These are phyloP conservation scores for Herpotrichia juniperi DNA, from an alignment of 2,329 filamentous ascomycete species.

Conservation along the genomic window DNA sequence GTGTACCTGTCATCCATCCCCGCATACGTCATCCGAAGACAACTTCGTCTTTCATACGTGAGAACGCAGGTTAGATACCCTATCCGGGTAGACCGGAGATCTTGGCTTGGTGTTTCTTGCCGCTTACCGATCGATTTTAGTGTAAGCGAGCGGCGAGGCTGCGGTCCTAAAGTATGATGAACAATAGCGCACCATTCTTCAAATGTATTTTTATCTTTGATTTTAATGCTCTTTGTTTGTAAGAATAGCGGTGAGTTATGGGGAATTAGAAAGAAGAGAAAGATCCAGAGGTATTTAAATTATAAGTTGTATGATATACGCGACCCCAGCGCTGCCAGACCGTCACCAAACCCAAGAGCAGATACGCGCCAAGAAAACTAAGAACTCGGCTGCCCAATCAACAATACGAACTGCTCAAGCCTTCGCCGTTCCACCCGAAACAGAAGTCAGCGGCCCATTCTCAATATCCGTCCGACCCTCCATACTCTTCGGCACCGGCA, in stretches of 20 bases:
- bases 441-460: constrained; percentile 22
- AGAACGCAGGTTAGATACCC: constrained; percentile 21
- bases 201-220: not conserved
- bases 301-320: not conserved
- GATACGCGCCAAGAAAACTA: constrained; percentile 10
- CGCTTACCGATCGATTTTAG: not conserved
- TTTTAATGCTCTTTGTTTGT: not conserved
- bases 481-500: constrained; percentile 35
- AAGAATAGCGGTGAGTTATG: not conserved
- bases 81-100: constrained; percentile 24
- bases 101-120: constrained; percentile 25
- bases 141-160: not conserved
- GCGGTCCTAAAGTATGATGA: not conserved
- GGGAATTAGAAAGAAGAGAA: not conserved
- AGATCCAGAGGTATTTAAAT: not conserved
- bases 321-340: not conserved
- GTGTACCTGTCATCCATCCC: constrained; percentile 31
- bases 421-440: constrained; percentile 23
- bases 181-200: not conserved
- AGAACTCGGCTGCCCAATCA: constrained; percentile 8
- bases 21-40: constrained; percentile 32
- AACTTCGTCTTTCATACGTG: constrained; percentile 11
- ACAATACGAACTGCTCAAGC: constrained; percentile 16
- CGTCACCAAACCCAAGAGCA: not conserved
- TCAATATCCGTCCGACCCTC: constrained; percentile 28